Evolutionary conservation across 1,284 basidiomycete genomes (phyloP).

Genomic region (Pseudozyma sp.): DNA sequence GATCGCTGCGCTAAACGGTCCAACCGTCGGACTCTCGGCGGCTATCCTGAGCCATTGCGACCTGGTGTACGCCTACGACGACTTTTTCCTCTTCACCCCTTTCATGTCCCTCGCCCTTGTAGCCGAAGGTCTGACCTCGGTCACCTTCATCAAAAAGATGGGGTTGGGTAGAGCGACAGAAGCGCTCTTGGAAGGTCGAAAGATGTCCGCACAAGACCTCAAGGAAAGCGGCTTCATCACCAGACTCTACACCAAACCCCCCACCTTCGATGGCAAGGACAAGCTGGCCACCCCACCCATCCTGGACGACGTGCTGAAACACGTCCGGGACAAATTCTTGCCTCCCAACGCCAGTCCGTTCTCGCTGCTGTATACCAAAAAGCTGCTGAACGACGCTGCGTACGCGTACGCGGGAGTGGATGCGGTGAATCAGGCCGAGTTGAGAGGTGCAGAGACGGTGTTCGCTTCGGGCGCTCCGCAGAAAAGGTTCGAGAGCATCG

Average conservation of each 20-base stretch:
- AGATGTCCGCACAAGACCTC: conserved; percentile 45
- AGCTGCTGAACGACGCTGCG: conserved; percentile 48
- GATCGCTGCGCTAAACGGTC: conserved; percentile 57
- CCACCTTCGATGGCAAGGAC: conserved; percentile 19
- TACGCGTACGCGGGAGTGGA: conserved; percentile 38
- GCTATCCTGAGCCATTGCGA: conserved; percentile 54
- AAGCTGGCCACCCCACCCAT: conserved; percentile 41
- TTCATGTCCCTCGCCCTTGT: conserved; percentile 55
- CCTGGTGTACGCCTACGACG: conserved; percentile 49
- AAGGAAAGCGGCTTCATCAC: conserved; percentile 53
- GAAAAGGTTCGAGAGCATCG: conserved; percentile 42
- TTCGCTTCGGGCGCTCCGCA: conserved; percentile 46
- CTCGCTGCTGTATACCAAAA: conserved; percentile 54
- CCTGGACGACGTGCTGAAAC: conserved; percentile 36
- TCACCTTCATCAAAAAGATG: conserved; percentile 49
- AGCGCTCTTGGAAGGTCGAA: conserved; percentile 47
- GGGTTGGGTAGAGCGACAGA: conserved; percentile 53
- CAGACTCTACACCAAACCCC: conserved; percentile 35
- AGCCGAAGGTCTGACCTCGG: conserved; percentile 44
- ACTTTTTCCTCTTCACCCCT: conserved; percentile 57
- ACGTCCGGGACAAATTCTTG: conserved; percentile 36
- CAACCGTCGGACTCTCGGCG: conserved; percentile 50
- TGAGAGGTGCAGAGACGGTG: conserved; percentile 52
- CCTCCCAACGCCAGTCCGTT: conserved; percentile 47
- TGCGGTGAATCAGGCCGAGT: conserved; percentile 48